Base-by-base conservation (phyloP, 352 stramenopile genomes). In the Pythium dissotocum region DNA sequence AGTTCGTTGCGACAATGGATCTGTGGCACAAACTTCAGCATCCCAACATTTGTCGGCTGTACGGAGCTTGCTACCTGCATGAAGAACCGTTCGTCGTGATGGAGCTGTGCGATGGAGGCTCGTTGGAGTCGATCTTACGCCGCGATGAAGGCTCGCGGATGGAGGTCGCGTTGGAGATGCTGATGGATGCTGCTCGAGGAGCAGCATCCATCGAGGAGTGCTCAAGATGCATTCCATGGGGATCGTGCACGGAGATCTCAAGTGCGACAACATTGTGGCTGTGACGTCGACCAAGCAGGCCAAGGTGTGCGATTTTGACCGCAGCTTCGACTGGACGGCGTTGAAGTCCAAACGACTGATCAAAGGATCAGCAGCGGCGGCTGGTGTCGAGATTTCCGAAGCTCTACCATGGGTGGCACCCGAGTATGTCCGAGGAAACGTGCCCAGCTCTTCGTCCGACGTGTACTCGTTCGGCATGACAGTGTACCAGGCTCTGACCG, bases 391-490 rank as follows among this genome's bases (percentile, higher is more conserved):
- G n/a, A 65, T 73, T 44, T 64, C 61, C 0, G 35, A 40, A 18
- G 55, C 61, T 4, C 14, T 62, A 14, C 33, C 28, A 7, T 74
- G 30, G 32, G 16, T 71, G 24, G 68, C 63, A 14, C 68, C 68
- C 4, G 63, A 74, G 36, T 74, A 63, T 24, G 32, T 67, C 14
- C 8, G 71, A 36, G 68, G 68, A 5, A 52, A 46, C 10, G 12
- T 67, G n/a, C 68, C 63, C 4, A 74, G 62, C 16, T 46, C 63
- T 2, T 30, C 44, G 5, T 71, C 57, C 0, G 68, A 74, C 54
- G 68, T 74, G 14, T 74, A 74, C 38, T 65, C 63, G 38, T 71
- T 74, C 24, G 57, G 68, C 9, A 70, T 74, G 68, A 71, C 56
- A 6, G 32, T 74, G 4, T 70, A 64, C 53, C 57, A 74, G 46